Percentiles rank a stretch among this genome's conserved stretches.
phyloP scores from a whole-genome alignment of 169 alveolate species.

The Plasmodium reichenowi region DNA sequence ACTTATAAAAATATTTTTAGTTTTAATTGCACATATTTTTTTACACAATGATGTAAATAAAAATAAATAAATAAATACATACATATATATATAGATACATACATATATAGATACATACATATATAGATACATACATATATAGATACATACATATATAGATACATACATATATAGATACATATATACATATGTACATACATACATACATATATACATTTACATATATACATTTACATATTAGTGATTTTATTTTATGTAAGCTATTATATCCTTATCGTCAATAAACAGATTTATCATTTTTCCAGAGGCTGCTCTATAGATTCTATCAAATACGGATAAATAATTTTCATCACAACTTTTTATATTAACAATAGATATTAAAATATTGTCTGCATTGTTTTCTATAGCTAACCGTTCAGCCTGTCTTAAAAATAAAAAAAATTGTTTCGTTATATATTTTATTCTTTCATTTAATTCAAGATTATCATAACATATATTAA shows the following conservation, averaged over 20 bases:
- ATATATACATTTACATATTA: too few relatives aligned
- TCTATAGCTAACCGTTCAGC: slow-evolving; percentile 86
- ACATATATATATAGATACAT: too few relatives aligned
- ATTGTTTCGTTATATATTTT: slow-evolving; percentile 72
- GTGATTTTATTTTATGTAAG: not conserved
- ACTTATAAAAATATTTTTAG: too few relatives aligned
- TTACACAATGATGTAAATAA: too few relatives aligned
- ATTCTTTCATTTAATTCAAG: slow-evolving; percentile 47
- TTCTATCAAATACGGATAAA: slow-evolving; percentile 89
- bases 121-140: too few relatives aligned
- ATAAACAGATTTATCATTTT: slow-evolving; percentile 32
- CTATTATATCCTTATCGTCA: not conserved
- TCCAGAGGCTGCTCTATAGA: slow-evolving; percentile 91
- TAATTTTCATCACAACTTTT: slow-evolving; percentile 81
- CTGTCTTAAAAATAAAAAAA: slow-evolving; percentile 88
- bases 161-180: too few relatives aligned
- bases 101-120: too few relatives aligned
- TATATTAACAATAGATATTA: slow-evolving; percentile 78
- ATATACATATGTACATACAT: too few relatives aligned
- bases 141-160: too few relatives aligned
- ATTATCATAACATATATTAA: slow-evolving; percentile 76
- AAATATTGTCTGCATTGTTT: slow-evolving; percentile 59
- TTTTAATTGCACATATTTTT: too few relatives aligned
- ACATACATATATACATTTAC: too few relatives aligned
- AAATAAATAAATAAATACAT: too few relatives aligned